Evolutionary conservation across 805 yeast species (phyloP).

Genomic region (Grigorovia yakushimaensis): DNA sequence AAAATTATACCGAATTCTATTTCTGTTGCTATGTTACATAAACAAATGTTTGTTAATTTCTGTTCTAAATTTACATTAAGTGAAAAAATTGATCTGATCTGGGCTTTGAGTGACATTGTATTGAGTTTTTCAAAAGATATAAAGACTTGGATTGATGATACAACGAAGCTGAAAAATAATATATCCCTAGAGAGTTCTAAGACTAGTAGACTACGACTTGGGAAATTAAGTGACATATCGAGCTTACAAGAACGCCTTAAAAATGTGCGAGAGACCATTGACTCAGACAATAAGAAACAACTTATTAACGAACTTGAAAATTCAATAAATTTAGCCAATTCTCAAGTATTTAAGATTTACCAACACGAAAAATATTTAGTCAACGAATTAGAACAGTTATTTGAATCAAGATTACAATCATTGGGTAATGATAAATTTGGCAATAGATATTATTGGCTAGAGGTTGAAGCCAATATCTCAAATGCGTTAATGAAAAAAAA

Average conservation of each 20-base stretch:
- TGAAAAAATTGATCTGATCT: conserved; percentile 46
- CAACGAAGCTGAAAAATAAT: conserved; percentile 4
- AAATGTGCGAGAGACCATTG: not conserved
- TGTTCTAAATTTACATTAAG: conserved; percentile 39
- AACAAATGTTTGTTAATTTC: conserved; percentile 34
- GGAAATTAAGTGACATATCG: not conserved
- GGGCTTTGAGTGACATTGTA: conserved; percentile 53
- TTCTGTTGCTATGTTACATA: conserved; percentile 4
- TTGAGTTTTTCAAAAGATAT: conserved; percentile 19
- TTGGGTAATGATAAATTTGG: conserved; percentile 74
- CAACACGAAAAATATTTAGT: conserved; percentile 7
- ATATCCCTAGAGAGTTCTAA: not conserved
- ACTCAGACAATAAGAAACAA: not conserved
- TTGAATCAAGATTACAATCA: conserved; percentile 31
- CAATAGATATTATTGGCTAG: conserved; percentile 94
- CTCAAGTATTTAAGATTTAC: not conserved
- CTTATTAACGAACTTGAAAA: not conserved
- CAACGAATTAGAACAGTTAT: conserved; percentile 17
- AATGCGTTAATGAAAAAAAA: not conserved
- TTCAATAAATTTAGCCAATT: not conserved
- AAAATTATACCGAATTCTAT: conserved; percentile 38
- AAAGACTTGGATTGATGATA: conserved; percentile 14
- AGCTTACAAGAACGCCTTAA: not conserved
- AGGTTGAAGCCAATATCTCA: conserved; percentile 44
- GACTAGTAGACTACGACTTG: not conserved